These are phyloP conservation scores for Nemania bipapillata DNA, from an alignment of 2,329 filamentous ascomycete species.

Conservation along the genomic window DNA sequence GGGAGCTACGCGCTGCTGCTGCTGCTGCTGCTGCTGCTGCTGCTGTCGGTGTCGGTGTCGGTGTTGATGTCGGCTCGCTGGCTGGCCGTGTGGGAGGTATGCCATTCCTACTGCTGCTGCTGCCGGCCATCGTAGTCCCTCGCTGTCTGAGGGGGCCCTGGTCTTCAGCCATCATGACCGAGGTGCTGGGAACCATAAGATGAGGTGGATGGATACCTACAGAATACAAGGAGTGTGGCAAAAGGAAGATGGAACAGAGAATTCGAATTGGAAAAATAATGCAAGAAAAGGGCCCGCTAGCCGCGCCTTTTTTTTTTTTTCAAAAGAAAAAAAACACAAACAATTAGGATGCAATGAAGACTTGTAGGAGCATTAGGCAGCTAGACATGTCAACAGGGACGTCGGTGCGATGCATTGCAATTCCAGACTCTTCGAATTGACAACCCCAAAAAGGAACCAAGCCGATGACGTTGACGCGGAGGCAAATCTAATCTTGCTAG, in stretches of 20 bases:
- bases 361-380: conserved; percentile 4
- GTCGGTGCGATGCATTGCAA: background rate
- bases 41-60: conserved; percentile 1
- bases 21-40: background rate
- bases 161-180: conserved; percentile 32
- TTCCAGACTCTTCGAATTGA: conserved; percentile 12
- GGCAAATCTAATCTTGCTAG: too few species aligned
- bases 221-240: background rate
- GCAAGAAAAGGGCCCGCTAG: background rate
- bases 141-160: conserved; percentile 27
- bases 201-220: conserved; percentile 11
- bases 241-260: background rate
- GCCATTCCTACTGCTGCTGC: background rate
- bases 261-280: background rate
- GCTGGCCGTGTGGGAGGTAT: background rate
- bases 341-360: background rate
- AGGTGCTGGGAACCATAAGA: conserved; percentile 8
- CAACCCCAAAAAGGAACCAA: conserved; percentile 5
- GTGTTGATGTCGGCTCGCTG: conserved; percentile 40
- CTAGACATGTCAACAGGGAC: conserved; percentile 1
- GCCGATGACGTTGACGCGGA: conserved; percentile 34
- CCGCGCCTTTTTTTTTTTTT: too few species aligned
- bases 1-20: conserved; percentile 52
- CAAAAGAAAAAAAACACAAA: background rate
- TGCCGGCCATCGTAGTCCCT: conserved; percentile 40